Evolutionary conservation across 768 basidiomycete genomes (phyloP).

Genomic region (Agaricus sinodeliciosus): DNA sequence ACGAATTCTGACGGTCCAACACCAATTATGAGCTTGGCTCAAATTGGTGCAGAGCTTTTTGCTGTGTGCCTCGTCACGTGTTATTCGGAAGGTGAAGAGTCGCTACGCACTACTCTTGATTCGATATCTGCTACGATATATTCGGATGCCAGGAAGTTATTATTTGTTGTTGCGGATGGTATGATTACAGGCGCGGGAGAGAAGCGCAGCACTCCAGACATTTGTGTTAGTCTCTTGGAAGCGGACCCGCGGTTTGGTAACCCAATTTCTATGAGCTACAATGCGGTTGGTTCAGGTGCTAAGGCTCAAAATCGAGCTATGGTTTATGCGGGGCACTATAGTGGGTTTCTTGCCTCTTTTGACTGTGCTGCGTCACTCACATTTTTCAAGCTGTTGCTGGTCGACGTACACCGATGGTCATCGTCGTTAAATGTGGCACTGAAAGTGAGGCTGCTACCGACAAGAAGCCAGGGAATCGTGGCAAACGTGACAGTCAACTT

Average conservation of each 20-base stretch:
- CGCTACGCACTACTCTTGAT: slow-evolving; percentile 85
- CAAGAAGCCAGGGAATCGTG: slow-evolving; percentile 95
- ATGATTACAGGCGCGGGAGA: slow-evolving; percentile 99
- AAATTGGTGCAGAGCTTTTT: slow-evolving; percentile 94
- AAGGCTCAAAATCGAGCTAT: slow-evolving; percentile 93
- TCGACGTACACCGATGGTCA: slow-evolving; percentile 87
- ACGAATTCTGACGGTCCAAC: slow-evolving; percentile 38
- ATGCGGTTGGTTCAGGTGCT: slow-evolving; percentile 82
- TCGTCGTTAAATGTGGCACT: slow-evolving; percentile 95
- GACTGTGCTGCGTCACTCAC: slow-evolving; percentile 6
- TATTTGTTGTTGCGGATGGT: slow-evolving; percentile 95
- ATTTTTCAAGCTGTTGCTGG: slow-evolving; percentile 60
- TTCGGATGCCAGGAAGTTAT: slow-evolving; percentile 84
- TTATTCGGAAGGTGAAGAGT: slow-evolving; percentile 95
- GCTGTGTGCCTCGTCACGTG: slow-evolving; percentile 95
- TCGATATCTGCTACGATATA: slow-evolving; percentile 89
- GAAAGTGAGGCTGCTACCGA: slow-evolving; percentile 76
- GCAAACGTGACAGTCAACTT: slow-evolving; percentile 97
- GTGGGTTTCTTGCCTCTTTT: slow-evolving; percentile 40
- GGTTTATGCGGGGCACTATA: slow-evolving; percentile 99
- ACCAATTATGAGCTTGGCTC: slow-evolving; percentile 75
- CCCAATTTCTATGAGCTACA: slow-evolving; percentile 90
- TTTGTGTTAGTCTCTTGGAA: slow-evolving; percentile 86
- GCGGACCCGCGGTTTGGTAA: slow-evolving; percentile 95
- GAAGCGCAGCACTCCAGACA: slow-evolving; percentile 93